A percentile compares a stretch with the other conserved stretches of the same genome.
These are phyloP conservation scores for Chimonanthus praecox DNA, from an alignment of 164 flowering plant species.

Conservation along the genomic window DNA sequence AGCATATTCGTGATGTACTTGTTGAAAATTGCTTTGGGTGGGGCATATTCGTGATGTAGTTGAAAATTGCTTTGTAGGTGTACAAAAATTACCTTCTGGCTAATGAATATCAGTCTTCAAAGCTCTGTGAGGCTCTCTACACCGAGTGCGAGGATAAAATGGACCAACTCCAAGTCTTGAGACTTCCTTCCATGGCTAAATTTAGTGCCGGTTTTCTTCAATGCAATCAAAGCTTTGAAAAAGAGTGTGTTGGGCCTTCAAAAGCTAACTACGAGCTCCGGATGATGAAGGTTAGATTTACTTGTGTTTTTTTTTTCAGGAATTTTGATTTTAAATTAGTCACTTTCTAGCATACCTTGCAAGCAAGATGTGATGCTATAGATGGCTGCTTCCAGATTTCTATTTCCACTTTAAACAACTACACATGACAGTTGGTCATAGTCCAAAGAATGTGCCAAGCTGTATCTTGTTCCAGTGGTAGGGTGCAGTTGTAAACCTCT, in stretches of 20 bases:
- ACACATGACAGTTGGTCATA: too few species aligned
- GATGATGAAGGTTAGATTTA: slow-evolving; percentile 63
- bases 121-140: slow-evolving; percentile 85
- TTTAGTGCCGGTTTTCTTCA: slow-evolving; percentile 90
- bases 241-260: slow-evolving; percentile 91
- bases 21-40: too few species aligned
- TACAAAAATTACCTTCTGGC: slow-evolving; percentile 63
- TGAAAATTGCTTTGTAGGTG: slow-evolving; percentile 31
- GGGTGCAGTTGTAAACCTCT: too few species aligned
- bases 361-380: not conserved
- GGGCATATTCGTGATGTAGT: not conserved
- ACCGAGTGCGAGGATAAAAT: slow-evolving; percentile 84
- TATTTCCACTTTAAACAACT: too few species aligned
- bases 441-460: too few species aligned
- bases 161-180: slow-evolving; percentile 95
- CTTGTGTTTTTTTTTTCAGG: not conserved
- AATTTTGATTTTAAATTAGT: not conserved
- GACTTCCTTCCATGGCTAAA: slow-evolving; percentile 98
- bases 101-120: slow-evolving; percentile 83
- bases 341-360: not conserved
- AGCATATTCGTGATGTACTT: too few species aligned
- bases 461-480: too few species aligned
- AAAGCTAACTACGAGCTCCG: slow-evolving; percentile 75
- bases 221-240: slow-evolving; percentile 90
- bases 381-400: too few species aligned